phyloP scores from a whole-genome alignment of 371 early-diverging fungal genomes.

The Actinomortierella ambigua region DNA sequence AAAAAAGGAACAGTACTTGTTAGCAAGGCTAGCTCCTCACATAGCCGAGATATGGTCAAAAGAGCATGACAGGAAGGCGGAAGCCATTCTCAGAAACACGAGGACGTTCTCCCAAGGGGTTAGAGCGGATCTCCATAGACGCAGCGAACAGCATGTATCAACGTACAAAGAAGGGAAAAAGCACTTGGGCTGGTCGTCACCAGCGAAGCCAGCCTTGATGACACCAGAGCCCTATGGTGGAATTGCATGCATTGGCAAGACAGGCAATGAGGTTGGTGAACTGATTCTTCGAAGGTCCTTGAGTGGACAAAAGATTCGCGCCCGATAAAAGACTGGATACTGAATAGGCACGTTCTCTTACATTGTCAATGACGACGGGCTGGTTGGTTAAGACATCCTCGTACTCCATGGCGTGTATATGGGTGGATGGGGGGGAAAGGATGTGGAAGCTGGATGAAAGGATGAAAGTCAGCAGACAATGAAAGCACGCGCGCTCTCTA shows the following conservation, averaged over 20 bases:
- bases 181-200: slow-evolving; percentile 93
- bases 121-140: too few species aligned
- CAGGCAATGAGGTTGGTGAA: too few species aligned
- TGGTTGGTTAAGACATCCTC: slow-evolving; percentile 94
- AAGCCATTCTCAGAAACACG: background rate
- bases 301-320: background rate
- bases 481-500: too few species aligned
- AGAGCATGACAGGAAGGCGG: too few species aligned
- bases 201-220: slow-evolving; percentile 98
- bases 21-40: background rate
- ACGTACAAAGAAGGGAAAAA: slow-evolving; percentile 90
- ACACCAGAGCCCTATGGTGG: slow-evolving; percentile 98
- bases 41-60: background rate
- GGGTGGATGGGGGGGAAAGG: background rate
- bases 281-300: too few species aligned
- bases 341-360: slow-evolving; percentile 37
- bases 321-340: background rate
- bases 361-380: slow-evolving; percentile 78
- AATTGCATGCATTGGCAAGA: too few species aligned
- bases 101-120: too few species aligned
- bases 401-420: slow-evolving; percentile 62
- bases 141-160: too few species aligned
- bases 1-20: background rate
- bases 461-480: too few species aligned
- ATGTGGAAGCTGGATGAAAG: too few species aligned